phyloP scores from a whole-genome alignment of 1,139 yeast species.

The Diutina scorzettiae region DNA sequence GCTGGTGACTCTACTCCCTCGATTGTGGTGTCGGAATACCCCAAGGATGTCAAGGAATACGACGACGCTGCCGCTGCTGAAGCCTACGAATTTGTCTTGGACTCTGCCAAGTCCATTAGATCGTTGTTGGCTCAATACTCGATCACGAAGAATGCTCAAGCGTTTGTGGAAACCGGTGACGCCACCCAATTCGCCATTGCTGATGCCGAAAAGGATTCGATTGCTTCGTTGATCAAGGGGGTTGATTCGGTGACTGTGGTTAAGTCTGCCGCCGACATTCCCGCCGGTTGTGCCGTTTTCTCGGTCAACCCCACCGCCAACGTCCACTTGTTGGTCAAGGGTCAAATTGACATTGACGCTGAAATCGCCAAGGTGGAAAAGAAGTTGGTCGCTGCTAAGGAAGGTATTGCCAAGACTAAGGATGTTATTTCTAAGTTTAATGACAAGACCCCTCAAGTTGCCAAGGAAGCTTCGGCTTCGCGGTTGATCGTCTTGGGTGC shows the following conservation, averaged over 20 bases:
- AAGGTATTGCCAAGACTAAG: slow-evolving; percentile 28
- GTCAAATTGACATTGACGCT: slow-evolving; percentile 84
- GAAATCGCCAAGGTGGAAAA: slow-evolving; percentile 75
- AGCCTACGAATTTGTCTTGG: slow-evolving; percentile 75
- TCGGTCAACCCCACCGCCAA: slow-evolving; percentile 71
- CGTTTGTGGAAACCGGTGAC: slow-evolving; percentile 60
- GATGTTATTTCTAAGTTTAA: slow-evolving; percentile 60
- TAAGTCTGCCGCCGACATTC: slow-evolving; percentile 40
- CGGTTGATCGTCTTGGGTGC: slow-evolving; percentile 65
- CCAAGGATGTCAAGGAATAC: slow-evolving; percentile 48
- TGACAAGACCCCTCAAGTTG: slow-evolving; percentile 72
- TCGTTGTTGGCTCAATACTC: slow-evolving; percentile 83
- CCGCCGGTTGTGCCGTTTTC: slow-evolving; percentile 82
- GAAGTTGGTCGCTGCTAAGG: slow-evolving; percentile 56
- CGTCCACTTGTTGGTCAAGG: slow-evolving; percentile 87
- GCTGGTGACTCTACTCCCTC: slow-evolving; percentile 55
- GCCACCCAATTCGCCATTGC: slow-evolving; percentile 41
- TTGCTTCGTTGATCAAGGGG: slow-evolving; percentile 85
- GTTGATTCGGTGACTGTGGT: slow-evolving; percentile 63
- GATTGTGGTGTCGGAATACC: slow-evolving; percentile 74
- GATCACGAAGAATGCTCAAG: slow-evolving; percentile 78
- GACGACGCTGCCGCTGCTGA: slow-evolving; percentile 52
- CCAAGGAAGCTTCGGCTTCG: slow-evolving; percentile 62
- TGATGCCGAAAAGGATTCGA: slow-evolving; percentile 63
- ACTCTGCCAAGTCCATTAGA: slow-evolving; percentile 84